A percentile compares a stretch with the other conserved stretches of the same genome.
These are phyloP conservation scores for Morella rubra DNA, from an alignment of 306 rosid species.

Conservation along the genomic window DNA sequence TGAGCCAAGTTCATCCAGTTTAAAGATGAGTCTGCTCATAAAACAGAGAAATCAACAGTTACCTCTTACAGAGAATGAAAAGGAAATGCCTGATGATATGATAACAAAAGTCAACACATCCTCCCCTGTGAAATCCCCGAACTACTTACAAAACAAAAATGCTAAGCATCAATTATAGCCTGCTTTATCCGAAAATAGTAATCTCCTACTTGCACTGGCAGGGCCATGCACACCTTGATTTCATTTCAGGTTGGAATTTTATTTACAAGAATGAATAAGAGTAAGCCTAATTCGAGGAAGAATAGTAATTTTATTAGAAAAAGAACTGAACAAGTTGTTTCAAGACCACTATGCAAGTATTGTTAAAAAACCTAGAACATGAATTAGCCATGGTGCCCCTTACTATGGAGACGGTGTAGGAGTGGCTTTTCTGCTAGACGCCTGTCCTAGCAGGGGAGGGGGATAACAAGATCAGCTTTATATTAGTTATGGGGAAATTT, in stretches of 20 bases:
- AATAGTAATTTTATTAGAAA: neutral
- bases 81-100: neutral
- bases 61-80: neutral
- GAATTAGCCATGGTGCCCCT: too few relatives aligned
- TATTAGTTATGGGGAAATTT: too few relatives aligned
- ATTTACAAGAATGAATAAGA: neutral
- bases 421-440: too few relatives aligned
- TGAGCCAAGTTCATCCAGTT: constrained; percentile 65
- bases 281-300: neutral
- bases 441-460: too few relatives aligned
- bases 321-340: neutral
- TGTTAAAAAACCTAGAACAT: too few relatives aligned
- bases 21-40: constrained; percentile 35
- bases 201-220: neutral
- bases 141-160: neutral
- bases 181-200: neutral
- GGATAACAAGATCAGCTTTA: too few relatives aligned
- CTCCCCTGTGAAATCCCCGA: neutral
- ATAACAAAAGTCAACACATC: neutral
- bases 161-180: constrained; percentile 2
- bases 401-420: too few relatives aligned
- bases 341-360: neutral
- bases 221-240: neutral
- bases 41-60: constrained; percentile 5
- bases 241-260: neutral